A percentile compares a stretch with the other conserved stretches of the same genome.
Evolutionary conservation across 2,329 filamentous ascomycete genomes (phyloP).

Genomic region (Parafenestella ontariensis): DNA sequence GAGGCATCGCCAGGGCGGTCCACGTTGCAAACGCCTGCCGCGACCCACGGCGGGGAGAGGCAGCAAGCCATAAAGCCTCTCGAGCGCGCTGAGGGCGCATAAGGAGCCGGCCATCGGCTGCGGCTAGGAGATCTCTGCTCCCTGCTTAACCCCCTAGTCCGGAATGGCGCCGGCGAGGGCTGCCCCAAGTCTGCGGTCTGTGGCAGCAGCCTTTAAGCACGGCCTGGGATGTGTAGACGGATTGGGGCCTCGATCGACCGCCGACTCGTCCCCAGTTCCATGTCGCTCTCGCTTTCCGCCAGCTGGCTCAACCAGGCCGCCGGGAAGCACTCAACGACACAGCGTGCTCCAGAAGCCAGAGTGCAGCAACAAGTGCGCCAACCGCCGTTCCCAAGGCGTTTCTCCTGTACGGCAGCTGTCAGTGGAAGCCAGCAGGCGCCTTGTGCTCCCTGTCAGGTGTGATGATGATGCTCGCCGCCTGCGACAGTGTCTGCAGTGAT

Average conservation of each 20-base stretch:
- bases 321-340: slow-evolving; percentile 32
- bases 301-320: slow-evolving; percentile 36
- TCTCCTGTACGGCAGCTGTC: slow-evolving; percentile 35
- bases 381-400: slow-evolving; percentile 9
- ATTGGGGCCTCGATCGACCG: slow-evolving; percentile 34
- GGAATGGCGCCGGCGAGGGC: slow-evolving; percentile 30
- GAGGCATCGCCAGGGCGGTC: slow-evolving; percentile 14
- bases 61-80: slow-evolving; percentile 30
- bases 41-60: slow-evolving; percentile 25
- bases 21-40: slow-evolving; percentile 34
- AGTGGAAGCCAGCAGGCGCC: slow-evolving; percentile 34
- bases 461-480: slow-evolving; percentile 1
- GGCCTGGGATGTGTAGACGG: slow-evolving; percentile 27
- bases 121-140: slow-evolving; percentile 35
- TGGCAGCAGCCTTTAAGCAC: slow-evolving; percentile 26
- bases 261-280: slow-evolving; percentile 35
- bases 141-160: slow-evolving; percentile 19
- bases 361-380: slow-evolving; percentile 17
- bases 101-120: slow-evolving; percentile 28
- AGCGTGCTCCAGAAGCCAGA: slow-evolving; percentile 13
- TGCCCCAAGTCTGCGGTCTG: slow-evolving; percentile 34
- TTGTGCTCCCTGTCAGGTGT: slow-evolving; percentile 25
- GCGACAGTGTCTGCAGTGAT: slow-evolving; percentile 5
- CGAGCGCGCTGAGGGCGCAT: slow-evolving; percentile 15
- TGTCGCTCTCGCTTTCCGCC: slow-evolving; percentile 25